Evolutionary conservation across 208 protist species (phyloP), one percentile per base, ranked within the genome.

Genomic region (Sergeia podlipaevii): DNA sequence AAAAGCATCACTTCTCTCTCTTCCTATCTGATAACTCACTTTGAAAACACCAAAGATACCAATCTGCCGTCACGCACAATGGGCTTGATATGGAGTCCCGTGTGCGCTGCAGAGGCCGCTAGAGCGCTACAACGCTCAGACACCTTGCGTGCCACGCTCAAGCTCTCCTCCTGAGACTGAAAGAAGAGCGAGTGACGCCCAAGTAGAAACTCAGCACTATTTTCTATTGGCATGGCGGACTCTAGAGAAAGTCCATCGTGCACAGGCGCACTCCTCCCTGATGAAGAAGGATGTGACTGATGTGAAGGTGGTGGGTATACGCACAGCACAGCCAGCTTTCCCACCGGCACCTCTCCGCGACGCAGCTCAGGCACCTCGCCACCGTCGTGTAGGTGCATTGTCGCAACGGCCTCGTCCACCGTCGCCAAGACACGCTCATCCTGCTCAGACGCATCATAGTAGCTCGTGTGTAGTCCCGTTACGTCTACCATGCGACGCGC

Each of bases 301-400:
- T 17, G 21, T 13, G 36, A 48, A 33, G 24, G 3, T 6, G 55
- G 18, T 48, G 27, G 2, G 41, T 74, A 86, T 18, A 77, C 74
- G 49, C 72, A 80, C 41, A 76, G 45, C 38, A 81, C 61, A 7
- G 36, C 27, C 26, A 93, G 54, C 21, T 58, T 72, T 5, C 85
- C 70, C n/a, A 81, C 17, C 28, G 74, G 49, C 20, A 87, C 72
- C 28, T 72, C 54, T 17, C 86, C 86, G 53, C 81, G 76, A 27
- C 70, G 54, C 53, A 93, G 50, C 34, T 71, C 81, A 13, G 86
- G 86, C 42, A 93, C 71, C 60, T 88, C 81, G 39, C 75, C 64
- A 29, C 86, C 86, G 46, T 93, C 80, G 55, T 90, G 72, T 13
- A 85, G 51, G 68, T 93, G 86, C 86, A 93, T 93, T 5, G 66